Evolutionary conservation across 768 basidiomycete genomes (phyloP).

Genomic region (Thelephora ganbajun): DNA sequence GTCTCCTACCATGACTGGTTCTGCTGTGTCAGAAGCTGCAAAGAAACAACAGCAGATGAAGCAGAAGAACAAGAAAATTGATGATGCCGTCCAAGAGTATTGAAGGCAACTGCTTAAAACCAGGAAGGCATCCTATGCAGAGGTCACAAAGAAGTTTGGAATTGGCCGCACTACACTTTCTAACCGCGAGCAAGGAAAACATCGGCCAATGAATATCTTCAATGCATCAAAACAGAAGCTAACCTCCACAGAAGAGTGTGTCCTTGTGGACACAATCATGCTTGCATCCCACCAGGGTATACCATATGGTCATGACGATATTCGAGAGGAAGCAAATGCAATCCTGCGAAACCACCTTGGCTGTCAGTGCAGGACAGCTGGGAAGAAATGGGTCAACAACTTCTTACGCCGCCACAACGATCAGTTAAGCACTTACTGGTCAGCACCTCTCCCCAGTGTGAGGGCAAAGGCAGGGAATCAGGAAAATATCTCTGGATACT

Average conservation of each 20-base stretch:
- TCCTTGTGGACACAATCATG: constrained; percentile 17
- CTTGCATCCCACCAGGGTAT: constrained; percentile 12
- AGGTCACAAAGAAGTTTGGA: constrained; percentile 3
- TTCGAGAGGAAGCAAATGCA: constrained; percentile 15
- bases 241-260: constrained; percentile 14
- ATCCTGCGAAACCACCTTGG: constrained; percentile 10
- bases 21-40: too few relatives aligned
- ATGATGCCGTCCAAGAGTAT: not conserved
- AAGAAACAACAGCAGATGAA: not conserved
- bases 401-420: constrained; percentile 17
- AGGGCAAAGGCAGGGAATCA: constrained; percentile 18
- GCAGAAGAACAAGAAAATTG: not conserved
- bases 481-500: constrained; percentile 19
- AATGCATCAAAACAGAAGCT: constrained; percentile 17
- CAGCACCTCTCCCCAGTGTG: constrained; percentile 17
- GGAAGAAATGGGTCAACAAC: constrained; percentile 15
- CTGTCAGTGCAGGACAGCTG: constrained; percentile 10
- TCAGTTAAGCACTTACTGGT: constrained; percentile 20
- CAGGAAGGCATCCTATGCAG: not conserved
- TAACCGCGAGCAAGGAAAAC: constrained; percentile 10
- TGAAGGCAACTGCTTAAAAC: not conserved
- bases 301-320: constrained; percentile 13
- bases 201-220: constrained; percentile 11
- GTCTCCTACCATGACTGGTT: too few relatives aligned
- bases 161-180: constrained; percentile 4